A percentile compares a stretch with the other conserved stretches of the same genome.
Evolutionary conservation across 169 alveolate genomes (phyloP).

Genomic region (Eimeria nieschulzi): DNA sequence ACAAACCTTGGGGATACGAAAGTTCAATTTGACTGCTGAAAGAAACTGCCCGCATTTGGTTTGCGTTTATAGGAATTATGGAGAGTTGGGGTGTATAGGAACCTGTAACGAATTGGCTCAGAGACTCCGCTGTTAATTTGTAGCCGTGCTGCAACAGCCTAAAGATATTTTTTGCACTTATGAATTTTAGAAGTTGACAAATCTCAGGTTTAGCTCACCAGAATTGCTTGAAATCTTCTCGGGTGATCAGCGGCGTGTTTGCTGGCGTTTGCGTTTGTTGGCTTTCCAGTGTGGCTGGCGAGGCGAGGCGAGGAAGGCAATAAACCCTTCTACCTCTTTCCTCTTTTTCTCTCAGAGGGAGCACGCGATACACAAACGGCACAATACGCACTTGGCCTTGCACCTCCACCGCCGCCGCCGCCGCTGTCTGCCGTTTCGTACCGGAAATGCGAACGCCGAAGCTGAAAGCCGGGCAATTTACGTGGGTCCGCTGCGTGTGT

Average conservation of each 20-base stretch:
- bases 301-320: conserved; percentile 60
- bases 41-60: too few relatives aligned
- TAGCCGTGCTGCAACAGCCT: conserved; percentile 70
- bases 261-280: neutral
- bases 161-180: neutral
- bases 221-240: conserved; percentile 19
- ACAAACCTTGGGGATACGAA: conserved; percentile 7
- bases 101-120: conserved; percentile 11
- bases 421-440: neutral
- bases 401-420: neutral
- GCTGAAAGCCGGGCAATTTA: conserved; percentile 34
- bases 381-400: conserved; percentile 1
- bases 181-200: neutral
- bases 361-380: conserved; percentile 17
- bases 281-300: conserved; percentile 39
- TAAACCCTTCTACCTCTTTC: conserved; percentile 25
- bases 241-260: neutral
- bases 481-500: neutral
- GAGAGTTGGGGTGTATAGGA: neutral
- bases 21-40: neutral
- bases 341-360: conserved; percentile 23
- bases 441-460: neutral
- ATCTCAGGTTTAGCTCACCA: conserved; percentile 1
- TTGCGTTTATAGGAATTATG: neutral
- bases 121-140: neutral